These are phyloP conservation scores for Mucor circinelloides DNA, from an alignment of 371 early-diverging fungal species.

Conservation along the genomic window DNA sequence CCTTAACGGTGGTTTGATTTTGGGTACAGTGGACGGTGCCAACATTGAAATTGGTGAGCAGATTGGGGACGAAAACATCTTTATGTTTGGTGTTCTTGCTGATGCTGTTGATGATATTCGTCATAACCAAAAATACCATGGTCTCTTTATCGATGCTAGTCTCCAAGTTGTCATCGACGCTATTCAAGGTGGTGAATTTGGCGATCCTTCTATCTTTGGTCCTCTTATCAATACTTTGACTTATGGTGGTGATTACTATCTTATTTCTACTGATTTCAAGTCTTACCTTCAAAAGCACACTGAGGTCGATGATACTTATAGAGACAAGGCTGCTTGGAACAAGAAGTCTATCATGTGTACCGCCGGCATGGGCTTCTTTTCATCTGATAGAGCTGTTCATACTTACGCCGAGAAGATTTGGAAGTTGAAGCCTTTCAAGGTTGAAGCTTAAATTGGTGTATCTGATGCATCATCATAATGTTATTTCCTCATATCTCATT, in stretches of 20 bases:
- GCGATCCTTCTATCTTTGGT: conserved; percentile 72
- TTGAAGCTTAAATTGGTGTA: background rate
- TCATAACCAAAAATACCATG: conserved; percentile 81
- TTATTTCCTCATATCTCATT: no score
- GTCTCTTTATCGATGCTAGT: conserved; percentile 70
- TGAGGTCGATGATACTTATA: conserved; percentile 75
- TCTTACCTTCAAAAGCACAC: conserved; percentile 79
- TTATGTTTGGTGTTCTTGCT: conserved; percentile 87
- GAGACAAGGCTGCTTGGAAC: conserved; percentile 76
- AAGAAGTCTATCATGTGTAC: conserved; percentile 85
- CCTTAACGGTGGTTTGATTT: conserved; percentile 90
- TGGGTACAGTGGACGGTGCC: conserved; percentile 88
- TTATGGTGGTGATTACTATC: conserved; percentile 84
- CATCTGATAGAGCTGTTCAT: conserved; percentile 79
- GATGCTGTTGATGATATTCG: conserved; percentile 90
- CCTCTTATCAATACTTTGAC: conserved; percentile 79
- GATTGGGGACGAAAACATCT: conserved; percentile 92
- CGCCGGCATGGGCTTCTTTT: conserved; percentile 91
- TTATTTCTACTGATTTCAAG: conserved; percentile 85
- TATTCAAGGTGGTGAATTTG: conserved; percentile 80
- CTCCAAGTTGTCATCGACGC: conserved; percentile 76
- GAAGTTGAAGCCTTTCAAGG: conserved; percentile 57
- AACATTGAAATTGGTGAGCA: conserved; percentile 96
- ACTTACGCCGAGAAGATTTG: conserved; percentile 90
- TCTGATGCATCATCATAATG: no score